A percentile compares a stretch with the other conserved stretches of the same genome.
Evolutionary conservation across 2,329 filamentous ascomycete species (phyloP).

Genomic region (Aspergillus piperis): DNA sequence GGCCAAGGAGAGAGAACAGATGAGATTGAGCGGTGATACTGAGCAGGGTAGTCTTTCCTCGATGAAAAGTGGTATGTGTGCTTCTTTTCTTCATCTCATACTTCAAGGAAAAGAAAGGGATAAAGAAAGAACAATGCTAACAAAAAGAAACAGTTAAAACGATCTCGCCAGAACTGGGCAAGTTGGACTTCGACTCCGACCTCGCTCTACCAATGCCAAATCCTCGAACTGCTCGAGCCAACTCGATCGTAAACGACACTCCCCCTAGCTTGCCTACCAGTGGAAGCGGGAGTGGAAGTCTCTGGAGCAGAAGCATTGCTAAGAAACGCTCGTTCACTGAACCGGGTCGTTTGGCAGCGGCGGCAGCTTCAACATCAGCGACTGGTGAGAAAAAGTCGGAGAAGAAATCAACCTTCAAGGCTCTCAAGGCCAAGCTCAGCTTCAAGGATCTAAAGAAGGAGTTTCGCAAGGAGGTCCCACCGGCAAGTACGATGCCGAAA

Average conservation of each 20-base stretch:
- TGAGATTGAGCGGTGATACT: background rate
- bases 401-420: constrained; percentile 27
- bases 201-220: constrained; percentile 35
- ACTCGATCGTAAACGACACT: background rate
- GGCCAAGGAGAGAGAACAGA: constrained; percentile 16
- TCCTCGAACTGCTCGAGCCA: constrained; percentile 14
- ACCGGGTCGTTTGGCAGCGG: background rate
- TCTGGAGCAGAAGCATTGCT: constrained; percentile 4
- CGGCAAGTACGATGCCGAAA: constrained; percentile 14
- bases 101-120: background rate
- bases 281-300: background rate
- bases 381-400: constrained; percentile 2
- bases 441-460: constrained; percentile 34
- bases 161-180: background rate
- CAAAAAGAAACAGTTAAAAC: background rate
- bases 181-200: constrained; percentile 28
- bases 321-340: constrained; percentile 24
- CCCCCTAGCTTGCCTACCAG: no score
- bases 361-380: background rate
- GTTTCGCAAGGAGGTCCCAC: constrained; percentile 17
- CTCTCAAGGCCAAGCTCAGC: constrained; percentile 33
- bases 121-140: background rate
- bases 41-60: background rate
- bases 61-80: background rate
- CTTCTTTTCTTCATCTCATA: background rate